Evolutionary conservation across 2,329 filamentous ascomycete species (phyloP).

Genomic region (Ophiostoma sp.): DNA sequence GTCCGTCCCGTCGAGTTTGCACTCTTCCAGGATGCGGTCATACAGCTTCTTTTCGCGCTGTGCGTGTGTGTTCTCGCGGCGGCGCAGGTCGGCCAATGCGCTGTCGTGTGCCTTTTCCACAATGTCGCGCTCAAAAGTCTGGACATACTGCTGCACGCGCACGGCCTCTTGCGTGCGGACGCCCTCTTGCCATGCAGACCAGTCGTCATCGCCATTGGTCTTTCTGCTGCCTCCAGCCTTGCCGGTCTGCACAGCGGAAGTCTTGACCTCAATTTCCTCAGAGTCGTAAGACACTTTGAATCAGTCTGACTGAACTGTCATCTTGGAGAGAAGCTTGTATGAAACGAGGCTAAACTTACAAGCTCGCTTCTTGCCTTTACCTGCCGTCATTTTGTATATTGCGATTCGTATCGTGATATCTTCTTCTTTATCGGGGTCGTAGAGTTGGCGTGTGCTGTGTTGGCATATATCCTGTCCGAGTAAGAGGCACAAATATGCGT

Average conservation of each 20-base stretch:
- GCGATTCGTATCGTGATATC: too few species aligned
- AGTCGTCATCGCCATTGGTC: constrained; percentile 6
- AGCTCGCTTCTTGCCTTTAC: constrained; percentile 9
- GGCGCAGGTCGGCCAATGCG: constrained; percentile 17
- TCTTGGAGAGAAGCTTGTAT: background rate
- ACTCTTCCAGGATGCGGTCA: constrained; percentile 7
- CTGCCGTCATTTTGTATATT: background rate
- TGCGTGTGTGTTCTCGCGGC: constrained; percentile 14
- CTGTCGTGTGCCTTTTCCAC: constrained; percentile 14
- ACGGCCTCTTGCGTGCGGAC: constrained; percentile 23
- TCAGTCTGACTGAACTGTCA: background rate
- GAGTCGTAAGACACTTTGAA: constrained; percentile 2
- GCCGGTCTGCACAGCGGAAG: background rate
- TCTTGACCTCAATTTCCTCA: background rate
- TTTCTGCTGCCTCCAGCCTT: background rate
- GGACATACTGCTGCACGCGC: constrained; percentile 24
- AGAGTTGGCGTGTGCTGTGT: background rate
- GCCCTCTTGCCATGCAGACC: constrained; percentile 21
- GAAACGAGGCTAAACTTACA: background rate
- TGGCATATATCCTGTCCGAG: background rate
- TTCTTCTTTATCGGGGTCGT: background rate
- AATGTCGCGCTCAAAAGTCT: constrained; percentile 20
- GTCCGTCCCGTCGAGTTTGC: background rate
- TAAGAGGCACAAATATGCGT: too few species aligned
- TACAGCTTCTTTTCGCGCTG: background rate